Conservation (phyloP, 2,329 filamentous ascomycete genomes). For the Hypoxylon sp. region DNA sequence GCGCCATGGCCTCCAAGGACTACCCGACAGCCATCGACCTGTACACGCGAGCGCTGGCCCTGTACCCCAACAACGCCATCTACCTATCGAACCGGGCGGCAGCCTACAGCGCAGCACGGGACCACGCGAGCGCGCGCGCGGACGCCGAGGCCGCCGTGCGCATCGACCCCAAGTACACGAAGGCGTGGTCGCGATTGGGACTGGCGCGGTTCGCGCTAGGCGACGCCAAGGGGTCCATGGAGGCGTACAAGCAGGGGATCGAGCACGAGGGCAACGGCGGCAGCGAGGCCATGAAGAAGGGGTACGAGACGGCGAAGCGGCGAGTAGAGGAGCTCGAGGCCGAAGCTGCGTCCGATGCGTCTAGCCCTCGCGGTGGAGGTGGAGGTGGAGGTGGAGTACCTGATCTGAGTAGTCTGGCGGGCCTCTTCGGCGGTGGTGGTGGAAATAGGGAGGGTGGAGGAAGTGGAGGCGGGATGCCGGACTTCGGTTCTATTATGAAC, state of each 20-base stretch:
- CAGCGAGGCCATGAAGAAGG: constrained; percentile 97
- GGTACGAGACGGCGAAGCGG: constrained; percentile 92
- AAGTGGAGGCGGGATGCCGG: constrained; percentile 81
- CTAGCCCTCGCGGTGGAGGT: constrained; percentile 70
- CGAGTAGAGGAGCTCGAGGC: constrained; percentile 84
- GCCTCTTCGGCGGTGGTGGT: constrained; percentile 77
- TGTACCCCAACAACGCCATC: constrained; percentile 90
- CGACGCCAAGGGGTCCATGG: constrained; percentile 91
- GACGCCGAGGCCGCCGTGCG: constrained; percentile 93
- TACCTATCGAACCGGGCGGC: constrained; percentile 98
- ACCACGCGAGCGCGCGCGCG: constrained; percentile 85
- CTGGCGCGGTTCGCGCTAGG: constrained; percentile 93
- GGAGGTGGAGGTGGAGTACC: constrained; percentile 76
- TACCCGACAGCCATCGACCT: constrained; percentile 85
- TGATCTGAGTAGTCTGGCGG: constrained; percentile 77
- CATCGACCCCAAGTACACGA: constrained; percentile 93
- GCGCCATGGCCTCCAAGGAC: constrained; percentile 95
- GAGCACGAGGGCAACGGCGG: constrained; percentile 94
- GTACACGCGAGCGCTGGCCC: constrained; percentile 87
- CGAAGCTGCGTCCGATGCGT: constrained; percentile 62
- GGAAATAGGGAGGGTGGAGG: constrained; percentile 64
- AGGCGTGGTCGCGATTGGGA: constrained; percentile 95
- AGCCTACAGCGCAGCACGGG: constrained; percentile 85
- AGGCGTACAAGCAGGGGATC: constrained; percentile 94
- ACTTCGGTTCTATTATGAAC: constrained; percentile 88